Evolutionary conservation across 768 basidiomycete genomes (phyloP).

Genomic region (Filobasidium floriforme): DNA sequence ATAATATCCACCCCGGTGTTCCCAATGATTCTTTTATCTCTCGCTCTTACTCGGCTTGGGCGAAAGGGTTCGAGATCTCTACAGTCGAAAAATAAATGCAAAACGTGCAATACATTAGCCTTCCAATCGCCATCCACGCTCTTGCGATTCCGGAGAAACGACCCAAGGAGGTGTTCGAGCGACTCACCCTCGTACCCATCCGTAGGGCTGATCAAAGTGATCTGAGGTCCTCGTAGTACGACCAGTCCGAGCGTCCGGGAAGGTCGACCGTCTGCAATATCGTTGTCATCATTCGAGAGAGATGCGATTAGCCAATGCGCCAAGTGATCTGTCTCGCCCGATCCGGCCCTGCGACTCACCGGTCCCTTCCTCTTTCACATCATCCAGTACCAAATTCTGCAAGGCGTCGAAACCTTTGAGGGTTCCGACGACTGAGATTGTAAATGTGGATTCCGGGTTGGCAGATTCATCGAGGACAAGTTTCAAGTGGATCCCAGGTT

Average conservation of each 20-base stretch:
- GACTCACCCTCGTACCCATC: constrained; percentile 69
- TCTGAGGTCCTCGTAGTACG: constrained; percentile 86
- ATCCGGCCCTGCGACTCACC: too few species aligned
- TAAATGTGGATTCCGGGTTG: not conserved
- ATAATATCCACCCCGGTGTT: too few species aligned
- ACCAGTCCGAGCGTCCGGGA: constrained; percentile 61
- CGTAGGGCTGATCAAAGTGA: constrained; percentile 85
- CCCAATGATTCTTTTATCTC: too few species aligned
- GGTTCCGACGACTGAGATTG: constrained; percentile 66
- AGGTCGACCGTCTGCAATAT: constrained; percentile 27
- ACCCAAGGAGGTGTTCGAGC: not conserved
- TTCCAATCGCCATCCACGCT: not conserved
- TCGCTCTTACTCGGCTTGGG: constrained; percentile 26
- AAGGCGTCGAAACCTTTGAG: constrained; percentile 95
- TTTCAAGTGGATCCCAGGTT: not conserved
- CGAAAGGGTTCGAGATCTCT: constrained; percentile 85
- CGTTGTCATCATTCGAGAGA: too few species aligned
- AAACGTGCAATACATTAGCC: not conserved
- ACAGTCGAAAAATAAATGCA: too few species aligned
- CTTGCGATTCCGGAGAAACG: not conserved
- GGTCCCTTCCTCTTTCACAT: constrained; percentile 74
- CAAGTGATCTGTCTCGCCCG: too few species aligned
- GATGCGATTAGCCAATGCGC: not conserved
- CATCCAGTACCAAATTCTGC: constrained; percentile 92
- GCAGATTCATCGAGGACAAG: not conserved